Evolutionary conservation across 73 alveolate species (phyloP).

Genomic region (Blepharisma stoltei): DNA sequence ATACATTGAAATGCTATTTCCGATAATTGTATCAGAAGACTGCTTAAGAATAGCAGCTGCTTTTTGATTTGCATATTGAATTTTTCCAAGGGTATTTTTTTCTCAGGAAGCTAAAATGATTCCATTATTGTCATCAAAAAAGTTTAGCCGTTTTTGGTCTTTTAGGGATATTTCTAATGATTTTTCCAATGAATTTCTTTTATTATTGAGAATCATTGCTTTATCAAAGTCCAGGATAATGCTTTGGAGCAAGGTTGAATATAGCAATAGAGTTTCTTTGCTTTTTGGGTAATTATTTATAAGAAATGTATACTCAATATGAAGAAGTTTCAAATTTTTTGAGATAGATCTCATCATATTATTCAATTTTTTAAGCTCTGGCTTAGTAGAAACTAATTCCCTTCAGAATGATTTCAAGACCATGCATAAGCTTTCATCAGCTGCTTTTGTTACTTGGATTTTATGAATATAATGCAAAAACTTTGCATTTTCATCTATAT

Average conservation of each 20-base stretch:
- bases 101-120: not conserved
- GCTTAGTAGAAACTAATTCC: not conserved
- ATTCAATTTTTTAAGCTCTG: not conserved
- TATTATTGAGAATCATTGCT: not conserved
- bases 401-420: not conserved
- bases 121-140: constrained; percentile 20
- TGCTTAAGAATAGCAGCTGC: not conserved
- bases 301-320: not conserved
- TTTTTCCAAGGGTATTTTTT: not conserved
- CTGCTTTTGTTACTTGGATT: not conserved
- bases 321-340: not conserved
- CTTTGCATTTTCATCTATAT: not conserved
- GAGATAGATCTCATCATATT: not conserved
- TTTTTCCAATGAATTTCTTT: not conserved
- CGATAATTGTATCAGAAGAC: constrained; percentile 4
- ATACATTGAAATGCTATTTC: constrained; percentile 10
- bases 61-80: not conserved
- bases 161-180: not conserved
- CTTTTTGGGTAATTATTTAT: constrained; percentile 3
- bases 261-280: not conserved
- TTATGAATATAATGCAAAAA: not conserved
- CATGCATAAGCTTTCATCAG: constrained; percentile 4
- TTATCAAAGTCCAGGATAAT: not conserved
- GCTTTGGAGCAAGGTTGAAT: not conserved
- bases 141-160: not conserved